phyloP scores from a whole-genome alignment of 257 asterid genomes.

The Craterostigma plantagineum region DNA sequence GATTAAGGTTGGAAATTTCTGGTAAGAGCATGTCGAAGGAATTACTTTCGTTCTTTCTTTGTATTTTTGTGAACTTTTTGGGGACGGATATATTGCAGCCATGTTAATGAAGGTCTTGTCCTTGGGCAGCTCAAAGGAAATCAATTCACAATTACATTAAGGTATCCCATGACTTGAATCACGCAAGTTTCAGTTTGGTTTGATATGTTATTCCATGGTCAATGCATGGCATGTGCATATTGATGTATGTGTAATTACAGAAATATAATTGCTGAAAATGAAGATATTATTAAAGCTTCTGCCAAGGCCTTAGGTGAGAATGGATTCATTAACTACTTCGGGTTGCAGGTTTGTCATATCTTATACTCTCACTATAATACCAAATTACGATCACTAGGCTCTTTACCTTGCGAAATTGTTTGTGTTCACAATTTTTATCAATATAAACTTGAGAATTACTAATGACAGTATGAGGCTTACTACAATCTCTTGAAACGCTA shows the following conservation, averaged over 20 bases:
- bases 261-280: slow-evolving; percentile 58
- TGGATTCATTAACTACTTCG: slow-evolving; percentile 88
- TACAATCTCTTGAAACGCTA: too few species aligned
- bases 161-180: slow-evolving; percentile 19
- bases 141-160: slow-evolving; percentile 67
- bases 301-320: slow-evolving; percentile 51
- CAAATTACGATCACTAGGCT: too few species aligned
- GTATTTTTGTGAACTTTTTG: slow-evolving; percentile 8
- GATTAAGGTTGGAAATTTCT: slow-evolving; percentile 83
- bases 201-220: not conserved
- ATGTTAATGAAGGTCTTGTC: slow-evolving; percentile 76
- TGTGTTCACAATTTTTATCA: too few species aligned
- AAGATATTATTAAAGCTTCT: slow-evolving; percentile 55
- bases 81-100: slow-evolving; percentile 25
- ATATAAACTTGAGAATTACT: too few species aligned
- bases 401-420: too few species aligned
- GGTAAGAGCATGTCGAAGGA: slow-evolving; percentile 35
- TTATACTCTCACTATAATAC: not conserved
- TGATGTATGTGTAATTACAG: slow-evolving; percentile 24
- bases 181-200: slow-evolving; percentile 1
- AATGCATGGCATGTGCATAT: slow-evolving; percentile 9
- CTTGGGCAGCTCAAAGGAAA: slow-evolving; percentile 93
- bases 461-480: too few species aligned
- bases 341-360: slow-evolving; percentile 54
- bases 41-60: slow-evolving; percentile 8